These are phyloP conservation scores for Osmanthus fragrans DNA, from an alignment of 257 asterid genomes.

Conservation along the genomic window DNA sequence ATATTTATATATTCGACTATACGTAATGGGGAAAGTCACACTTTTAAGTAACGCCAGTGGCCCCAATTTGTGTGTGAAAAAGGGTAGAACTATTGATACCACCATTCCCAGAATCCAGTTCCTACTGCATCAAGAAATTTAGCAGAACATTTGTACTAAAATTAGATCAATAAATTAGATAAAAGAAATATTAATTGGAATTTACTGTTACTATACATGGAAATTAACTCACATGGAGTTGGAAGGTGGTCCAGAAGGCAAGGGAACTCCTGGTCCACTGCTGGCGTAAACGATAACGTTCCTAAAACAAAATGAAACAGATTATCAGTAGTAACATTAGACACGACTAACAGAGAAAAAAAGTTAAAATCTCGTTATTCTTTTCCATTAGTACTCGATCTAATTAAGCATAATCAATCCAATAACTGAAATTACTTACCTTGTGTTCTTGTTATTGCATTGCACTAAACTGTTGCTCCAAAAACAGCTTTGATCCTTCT, in stretches of 20 bases:
- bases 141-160: neutral
- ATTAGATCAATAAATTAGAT: neutral
- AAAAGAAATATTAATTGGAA: neutral
- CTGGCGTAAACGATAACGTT: constrained; percentile 33
- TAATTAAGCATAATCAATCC: neutral
- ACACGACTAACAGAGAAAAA: neutral
- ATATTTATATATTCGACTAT: too few species aligned
- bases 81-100: constrained; percentile 55
- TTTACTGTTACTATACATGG: neutral
- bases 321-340: neutral
- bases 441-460: neutral
- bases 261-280: constrained; percentile 45
- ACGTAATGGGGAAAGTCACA: constrained; percentile 25
- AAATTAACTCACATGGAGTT: constrained; percentile 41
- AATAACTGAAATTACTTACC: constrained; percentile 16
- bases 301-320: constrained; percentile 26
- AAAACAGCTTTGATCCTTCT: constrained; percentile 16
- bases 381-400: neutral
- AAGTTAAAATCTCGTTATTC: neutral
- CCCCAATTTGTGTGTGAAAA: constrained; percentile 64
- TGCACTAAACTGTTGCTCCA: neutral
- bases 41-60: constrained; percentile 58
- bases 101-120: constrained; percentile 69
- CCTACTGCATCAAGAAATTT: constrained; percentile 31
- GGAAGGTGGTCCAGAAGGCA: constrained; percentile 50